phyloP scores from a whole-genome alignment of 2,329 filamentous ascomycete species.

The Aspergillus brunneoviolaceus region DNA sequence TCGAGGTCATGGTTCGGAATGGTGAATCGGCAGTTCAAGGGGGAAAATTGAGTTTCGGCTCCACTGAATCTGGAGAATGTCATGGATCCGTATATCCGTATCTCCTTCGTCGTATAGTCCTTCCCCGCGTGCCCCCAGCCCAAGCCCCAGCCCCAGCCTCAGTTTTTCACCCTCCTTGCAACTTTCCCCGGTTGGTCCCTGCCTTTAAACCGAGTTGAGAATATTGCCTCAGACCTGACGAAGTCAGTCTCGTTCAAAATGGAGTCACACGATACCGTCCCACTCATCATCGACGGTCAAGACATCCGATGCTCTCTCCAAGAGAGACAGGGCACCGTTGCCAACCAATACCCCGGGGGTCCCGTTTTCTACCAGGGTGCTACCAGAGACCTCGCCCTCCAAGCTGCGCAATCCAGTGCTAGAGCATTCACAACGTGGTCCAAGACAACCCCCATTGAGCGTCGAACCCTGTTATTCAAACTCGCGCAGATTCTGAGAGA shows the following conservation, averaged over 20 bases:
- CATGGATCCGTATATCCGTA: not conserved
- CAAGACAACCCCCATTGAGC: conserved; percentile 1
- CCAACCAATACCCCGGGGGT: not conserved
- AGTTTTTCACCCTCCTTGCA: too few relatives aligned
- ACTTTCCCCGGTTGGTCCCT: too few relatives aligned
- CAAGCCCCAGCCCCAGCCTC: too few relatives aligned
- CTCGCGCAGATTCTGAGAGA: conserved; percentile 2
- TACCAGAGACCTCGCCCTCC: conserved; percentile 8
- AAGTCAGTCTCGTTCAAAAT: too few relatives aligned
- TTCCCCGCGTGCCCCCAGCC: not conserved
- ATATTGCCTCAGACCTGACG: too few relatives aligned
- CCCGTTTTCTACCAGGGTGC: conserved; percentile 33
- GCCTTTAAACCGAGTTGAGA: too few relatives aligned
- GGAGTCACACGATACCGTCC: not conserved
- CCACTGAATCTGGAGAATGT: too few relatives aligned
- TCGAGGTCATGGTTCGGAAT: too few relatives aligned
- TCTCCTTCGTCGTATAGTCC: not conserved
- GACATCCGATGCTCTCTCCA: not conserved
- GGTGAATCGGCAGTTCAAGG: too few relatives aligned
- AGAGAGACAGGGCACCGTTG: conserved; percentile 20
- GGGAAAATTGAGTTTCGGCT: too few relatives aligned
- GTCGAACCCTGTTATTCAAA: not conserved
- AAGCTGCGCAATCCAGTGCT: conserved; percentile 3
- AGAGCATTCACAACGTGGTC: conserved; percentile 1
- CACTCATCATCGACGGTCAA: conserved; percentile 1